Conservation (phyloP, 2,329 filamentous ascomycete species). For the Raffaelea albimanens region DNA sequence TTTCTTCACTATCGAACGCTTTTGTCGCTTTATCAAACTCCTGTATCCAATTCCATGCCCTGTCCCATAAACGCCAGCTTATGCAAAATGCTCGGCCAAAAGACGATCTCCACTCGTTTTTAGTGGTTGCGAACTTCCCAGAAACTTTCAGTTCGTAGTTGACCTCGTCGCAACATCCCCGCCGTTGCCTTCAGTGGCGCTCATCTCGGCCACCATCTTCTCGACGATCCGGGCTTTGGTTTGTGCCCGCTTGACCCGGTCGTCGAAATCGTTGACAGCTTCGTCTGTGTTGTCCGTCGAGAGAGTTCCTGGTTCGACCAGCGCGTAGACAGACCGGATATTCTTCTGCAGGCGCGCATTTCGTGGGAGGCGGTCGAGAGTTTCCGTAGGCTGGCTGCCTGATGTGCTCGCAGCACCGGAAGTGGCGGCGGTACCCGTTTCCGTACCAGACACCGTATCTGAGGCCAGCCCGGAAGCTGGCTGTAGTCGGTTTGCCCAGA, state of each 20-base stretch:
- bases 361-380: no score
- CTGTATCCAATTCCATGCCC: no score
- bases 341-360: conserved; percentile 69
- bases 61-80: no score
- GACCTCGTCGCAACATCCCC: background rate
- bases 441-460: conserved; percentile 1
- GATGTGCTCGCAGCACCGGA: no score
- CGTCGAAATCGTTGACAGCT: conserved; percentile 83
- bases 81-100: no score
- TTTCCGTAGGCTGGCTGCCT: no score
- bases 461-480: background rate
- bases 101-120: no score
- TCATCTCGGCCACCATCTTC: conserved; percentile 44
- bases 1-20: no score
- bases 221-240: conserved; percentile 82
- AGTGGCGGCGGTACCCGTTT: no score
- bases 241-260: conserved; percentile 71
- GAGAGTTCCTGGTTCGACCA: conserved; percentile 70
- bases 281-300: conserved; percentile 80
- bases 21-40: no score
- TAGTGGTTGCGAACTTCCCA: no score
- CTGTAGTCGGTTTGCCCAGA: conserved; percentile 70
- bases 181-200: background rate
- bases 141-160: no score
- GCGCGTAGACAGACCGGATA: conserved; percentile 60